These are phyloP conservation scores for Irpex lacteus DNA, from an alignment of 1,284 basidiomycete genomes.

Conservation along the genomic window DNA sequence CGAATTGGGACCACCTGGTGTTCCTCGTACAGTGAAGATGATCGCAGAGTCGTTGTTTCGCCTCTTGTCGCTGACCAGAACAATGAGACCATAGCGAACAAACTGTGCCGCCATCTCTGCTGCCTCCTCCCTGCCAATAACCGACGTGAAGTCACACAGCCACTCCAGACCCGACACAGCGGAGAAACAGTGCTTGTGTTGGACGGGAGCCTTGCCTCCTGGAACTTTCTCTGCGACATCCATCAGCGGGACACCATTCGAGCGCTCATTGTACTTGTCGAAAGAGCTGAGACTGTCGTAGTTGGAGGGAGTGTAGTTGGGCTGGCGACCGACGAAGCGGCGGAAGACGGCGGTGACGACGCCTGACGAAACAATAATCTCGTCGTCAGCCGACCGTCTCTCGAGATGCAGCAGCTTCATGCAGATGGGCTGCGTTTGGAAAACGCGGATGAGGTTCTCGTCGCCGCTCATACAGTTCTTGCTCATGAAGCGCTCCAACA, in stretches of 20 bases:
- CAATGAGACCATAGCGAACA: conserved; percentile 90
- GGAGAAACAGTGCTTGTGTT: conserved; percentile 80
- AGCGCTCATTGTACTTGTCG: conserved; percentile 75
- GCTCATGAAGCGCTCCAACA: conserved; percentile 98
- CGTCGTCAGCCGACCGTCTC: conserved; percentile 89
- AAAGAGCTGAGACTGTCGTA: conserved; percentile 59
- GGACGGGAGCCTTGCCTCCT: conserved; percentile 42
- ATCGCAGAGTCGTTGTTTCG: conserved; percentile 87
- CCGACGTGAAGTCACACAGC: conserved; percentile 97
- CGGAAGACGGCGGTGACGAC: conserved; percentile 96
- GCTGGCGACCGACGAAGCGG: conserved; percentile 84
- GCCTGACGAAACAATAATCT: conserved; percentile 92
- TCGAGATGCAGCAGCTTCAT: conserved; percentile 98
- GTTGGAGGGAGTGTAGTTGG: conserved; percentile 67
- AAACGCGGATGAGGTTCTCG: conserved; percentile 81
- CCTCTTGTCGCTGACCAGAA: conserved; percentile 82
- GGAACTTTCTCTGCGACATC: conserved; percentile 65
- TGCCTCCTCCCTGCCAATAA: conserved; percentile 94
- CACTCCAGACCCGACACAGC: conserved; percentile 91
- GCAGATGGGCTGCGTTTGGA: conserved; percentile 93
- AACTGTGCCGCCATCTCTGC: conserved; percentile 98
- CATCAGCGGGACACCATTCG: conserved; percentile 72
- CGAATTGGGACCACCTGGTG: conserved; percentile 68
- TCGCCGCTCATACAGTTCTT: conserved; percentile 98
- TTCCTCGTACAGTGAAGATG: conserved; percentile 87